Percentiles rank a stretch among this genome's conserved stretches.
Conservation (phyloP, 306 rosid species). For the Corylus americana region DNA sequence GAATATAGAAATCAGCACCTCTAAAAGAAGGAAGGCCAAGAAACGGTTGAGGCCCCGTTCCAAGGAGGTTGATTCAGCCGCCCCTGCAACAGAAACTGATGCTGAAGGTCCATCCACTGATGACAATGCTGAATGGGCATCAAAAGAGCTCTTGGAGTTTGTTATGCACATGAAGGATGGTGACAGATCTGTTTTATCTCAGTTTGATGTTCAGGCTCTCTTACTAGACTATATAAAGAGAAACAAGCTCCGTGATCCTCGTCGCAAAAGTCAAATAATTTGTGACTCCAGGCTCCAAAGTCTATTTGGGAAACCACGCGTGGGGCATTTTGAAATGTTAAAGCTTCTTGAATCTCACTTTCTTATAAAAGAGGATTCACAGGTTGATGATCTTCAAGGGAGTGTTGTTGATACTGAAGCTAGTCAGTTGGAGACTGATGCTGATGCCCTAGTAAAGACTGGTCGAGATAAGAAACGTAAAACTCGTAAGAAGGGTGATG, state of each 20-base stretch:
- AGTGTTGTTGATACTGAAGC: constrained; percentile 85
- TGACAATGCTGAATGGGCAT: constrained; percentile 72
- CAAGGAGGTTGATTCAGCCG: constrained; percentile 45
- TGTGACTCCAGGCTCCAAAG: constrained; percentile 88
- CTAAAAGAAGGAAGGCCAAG: constrained; percentile 69
- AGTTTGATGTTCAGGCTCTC: constrained; percentile 99
- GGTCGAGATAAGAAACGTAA: constrained; percentile 83
- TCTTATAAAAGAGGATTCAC: constrained; percentile 79
- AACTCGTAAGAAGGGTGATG: constrained; percentile 73
- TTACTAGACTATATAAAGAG: constrained; percentile 91
- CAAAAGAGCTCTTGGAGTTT: constrained; percentile 94
- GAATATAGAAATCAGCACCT: constrained; percentile 47
- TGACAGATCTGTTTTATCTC: constrained; percentile 69
- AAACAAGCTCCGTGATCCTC: constrained; percentile 95
- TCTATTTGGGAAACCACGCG: constrained; percentile 95
- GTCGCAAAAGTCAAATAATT: constrained; percentile 88
- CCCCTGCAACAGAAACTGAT: constrained; percentile 24
- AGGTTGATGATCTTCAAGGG: constrained; percentile 75
- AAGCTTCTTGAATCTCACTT: constrained; percentile 98
- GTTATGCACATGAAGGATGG: constrained; percentile 98
- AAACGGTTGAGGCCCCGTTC: constrained; percentile 58
- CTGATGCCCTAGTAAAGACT: constrained; percentile 49
- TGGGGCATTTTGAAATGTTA: constrained; percentile 99
- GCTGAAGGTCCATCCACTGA: constrained; percentile 49
- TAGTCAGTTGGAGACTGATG: constrained; percentile 83